Percentiles rank a stretch among this genome's conserved stretches.
These are phyloP conservation scores for Vachellia pachyceras DNA, from an alignment of 306 rosid species.

Conservation along the genomic window DNA sequence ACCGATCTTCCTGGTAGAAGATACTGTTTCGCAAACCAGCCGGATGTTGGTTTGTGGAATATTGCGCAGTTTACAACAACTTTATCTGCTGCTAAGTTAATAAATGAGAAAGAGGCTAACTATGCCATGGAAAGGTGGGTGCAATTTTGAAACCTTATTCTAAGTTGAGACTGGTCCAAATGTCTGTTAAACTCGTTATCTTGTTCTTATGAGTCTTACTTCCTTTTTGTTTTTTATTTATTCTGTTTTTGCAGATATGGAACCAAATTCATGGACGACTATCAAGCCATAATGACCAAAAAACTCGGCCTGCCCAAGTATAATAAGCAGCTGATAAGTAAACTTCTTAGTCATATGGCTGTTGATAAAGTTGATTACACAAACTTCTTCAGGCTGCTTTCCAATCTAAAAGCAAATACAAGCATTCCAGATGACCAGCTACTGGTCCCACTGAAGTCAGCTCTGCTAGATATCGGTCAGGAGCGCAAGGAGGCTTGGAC, in stretches of 20 bases:
- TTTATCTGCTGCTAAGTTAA: slow-evolving; percentile 72
- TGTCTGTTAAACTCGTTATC: slow-evolving; percentile 30
- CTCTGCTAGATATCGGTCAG: slow-evolving; percentile 90
- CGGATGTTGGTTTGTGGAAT: slow-evolving; percentile 97
- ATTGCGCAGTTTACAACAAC: slow-evolving; percentile 79
- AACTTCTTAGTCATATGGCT: slow-evolving; percentile 93
- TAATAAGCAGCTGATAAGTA: slow-evolving; percentile 84
- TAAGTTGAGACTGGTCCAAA: slow-evolving; percentile 6
- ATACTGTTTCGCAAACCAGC: slow-evolving; percentile 98
- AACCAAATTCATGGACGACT: slow-evolving; percentile 92
- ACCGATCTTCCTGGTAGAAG: slow-evolving; percentile 99
- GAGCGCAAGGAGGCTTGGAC: slow-evolving; percentile 97
- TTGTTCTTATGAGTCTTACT: background rate
- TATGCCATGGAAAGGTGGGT: slow-evolving; percentile 96
- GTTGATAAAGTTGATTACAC: slow-evolving; percentile 98
- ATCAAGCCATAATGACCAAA: slow-evolving; percentile 91
- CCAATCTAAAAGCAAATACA: slow-evolving; percentile 85
- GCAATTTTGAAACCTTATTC: slow-evolving; percentile 24
- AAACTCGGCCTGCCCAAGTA: slow-evolving; percentile 96
- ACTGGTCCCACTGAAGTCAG: slow-evolving; percentile 86
- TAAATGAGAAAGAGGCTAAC: slow-evolving; percentile 88
- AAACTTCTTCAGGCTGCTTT: slow-evolving; percentile 81
- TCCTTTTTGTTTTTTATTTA: background rate
- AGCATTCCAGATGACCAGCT: slow-evolving; percentile 80
- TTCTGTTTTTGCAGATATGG: slow-evolving; percentile 72